These are phyloP conservation scores for Graphilbum ipis-grandicollis DNA, from an alignment of 2,329 filamentous ascomycete genomes.

Conservation along the genomic window DNA sequence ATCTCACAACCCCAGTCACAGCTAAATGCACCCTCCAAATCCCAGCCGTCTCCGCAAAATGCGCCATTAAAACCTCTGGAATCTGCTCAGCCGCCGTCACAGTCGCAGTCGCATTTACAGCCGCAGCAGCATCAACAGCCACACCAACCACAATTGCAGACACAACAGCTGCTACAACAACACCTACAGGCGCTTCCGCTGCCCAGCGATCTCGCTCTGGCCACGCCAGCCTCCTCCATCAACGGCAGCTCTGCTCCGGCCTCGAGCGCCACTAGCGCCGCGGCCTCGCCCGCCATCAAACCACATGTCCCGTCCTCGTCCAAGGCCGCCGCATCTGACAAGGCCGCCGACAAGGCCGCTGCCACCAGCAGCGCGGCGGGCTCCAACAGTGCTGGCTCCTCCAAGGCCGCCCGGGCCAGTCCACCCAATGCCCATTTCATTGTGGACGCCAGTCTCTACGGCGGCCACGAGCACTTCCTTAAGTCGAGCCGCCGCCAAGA, in stretches of 20 bases:
- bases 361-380: conserved; percentile 16
- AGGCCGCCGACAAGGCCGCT: conserved; percentile 13
- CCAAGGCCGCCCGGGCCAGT: conserved; percentile 17
- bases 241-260: conserved; percentile 11
- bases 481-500: conserved; percentile 85
- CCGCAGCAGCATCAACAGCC: neutral
- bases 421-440: conserved; percentile 29
- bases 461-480: conserved; percentile 72
- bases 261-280: conserved; percentile 10
- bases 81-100: too few relatives aligned
- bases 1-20: conserved; percentile 1
- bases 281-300: conserved; percentile 19
- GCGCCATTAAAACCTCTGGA: too few relatives aligned
- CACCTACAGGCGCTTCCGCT: neutral
- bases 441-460: conserved; percentile 32
- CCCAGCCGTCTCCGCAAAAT: too few relatives aligned
- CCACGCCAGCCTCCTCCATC: neutral
- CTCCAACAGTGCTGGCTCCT: conserved; percentile 15
- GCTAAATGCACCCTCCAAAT: conserved; percentile 1
- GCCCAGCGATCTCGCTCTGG: neutral
- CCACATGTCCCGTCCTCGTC: conserved; percentile 20
- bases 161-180: neutral
- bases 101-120: too few relatives aligned
- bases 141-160: conserved; percentile 1
- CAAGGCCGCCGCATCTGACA: conserved; percentile 27